Evolutionary conservation across 208 protist genomes (phyloP).

Genomic region (Acanthamoeba lugdunensis): DNA sequence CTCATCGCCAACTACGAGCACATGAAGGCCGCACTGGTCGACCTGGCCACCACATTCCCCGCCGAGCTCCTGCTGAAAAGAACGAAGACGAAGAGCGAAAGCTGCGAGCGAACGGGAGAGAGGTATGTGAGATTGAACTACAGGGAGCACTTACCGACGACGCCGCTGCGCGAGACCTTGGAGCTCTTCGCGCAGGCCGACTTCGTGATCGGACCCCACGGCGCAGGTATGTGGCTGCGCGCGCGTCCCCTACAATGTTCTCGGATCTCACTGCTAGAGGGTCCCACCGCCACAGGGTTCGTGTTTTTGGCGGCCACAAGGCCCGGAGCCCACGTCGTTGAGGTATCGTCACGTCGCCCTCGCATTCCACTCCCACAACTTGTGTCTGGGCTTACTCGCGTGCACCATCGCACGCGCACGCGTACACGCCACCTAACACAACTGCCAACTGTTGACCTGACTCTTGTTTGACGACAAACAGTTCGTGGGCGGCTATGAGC

Average conservation of each 20-base stretch:
- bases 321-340: background rate
- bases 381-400: no score
- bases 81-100: background rate
- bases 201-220: constrained; percentile 10
- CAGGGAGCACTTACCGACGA: background rate
- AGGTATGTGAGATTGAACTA: background rate
- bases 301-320: background rate
- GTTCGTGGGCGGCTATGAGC: background rate
- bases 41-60: background rate
- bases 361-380: no score
- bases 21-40: background rate
- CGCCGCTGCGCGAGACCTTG: background rate
- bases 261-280: no score
- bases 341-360: background rate
- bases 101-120: background rate
- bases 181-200: constrained; percentile 2
- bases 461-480: background rate
- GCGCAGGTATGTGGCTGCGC: background rate
- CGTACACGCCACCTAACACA: no score
- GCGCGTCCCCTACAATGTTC: background rate
- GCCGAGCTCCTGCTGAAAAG: background rate
- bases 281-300: background rate
- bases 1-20: constrained; percentile 1
- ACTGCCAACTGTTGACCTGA: no score
- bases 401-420: no score